phyloP scores from a whole-genome alignment of 2,329 filamentous ascomycete genomes.

The Amesomyces nigricolor region DNA sequence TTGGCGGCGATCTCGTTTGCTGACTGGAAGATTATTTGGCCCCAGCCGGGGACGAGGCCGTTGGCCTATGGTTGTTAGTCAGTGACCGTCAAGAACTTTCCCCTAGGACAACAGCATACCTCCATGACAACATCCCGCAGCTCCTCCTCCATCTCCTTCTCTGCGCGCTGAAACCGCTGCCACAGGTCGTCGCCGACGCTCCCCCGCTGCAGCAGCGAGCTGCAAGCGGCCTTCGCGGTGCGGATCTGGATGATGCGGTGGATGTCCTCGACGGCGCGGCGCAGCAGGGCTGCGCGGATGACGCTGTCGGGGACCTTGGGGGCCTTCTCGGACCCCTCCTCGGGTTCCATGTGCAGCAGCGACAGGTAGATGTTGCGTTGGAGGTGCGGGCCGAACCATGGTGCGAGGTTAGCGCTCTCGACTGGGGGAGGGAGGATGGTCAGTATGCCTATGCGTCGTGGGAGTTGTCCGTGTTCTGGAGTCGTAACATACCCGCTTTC shows the following conservation, averaged over 20 bases:
- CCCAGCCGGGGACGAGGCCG: conserved; percentile 82
- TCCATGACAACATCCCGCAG: conserved; percentile 89
- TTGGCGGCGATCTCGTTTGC: conserved; percentile 95
- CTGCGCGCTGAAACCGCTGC: conserved; percentile 84
- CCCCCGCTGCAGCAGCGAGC: conserved; percentile 75
- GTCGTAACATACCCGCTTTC: conserved; percentile 63
- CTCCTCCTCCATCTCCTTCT: conserved; percentile 97
- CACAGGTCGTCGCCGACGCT: conserved; percentile 95
- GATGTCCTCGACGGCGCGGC: conserved; percentile 89
- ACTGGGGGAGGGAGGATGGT: conserved; percentile 40
- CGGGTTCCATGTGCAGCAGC: conserved; percentile 71
- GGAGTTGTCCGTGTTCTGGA: not conserved
- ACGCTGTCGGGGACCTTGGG: conserved; percentile 74
- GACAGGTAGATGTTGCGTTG: conserved; percentile 94
- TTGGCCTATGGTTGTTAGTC: conserved; percentile 62
- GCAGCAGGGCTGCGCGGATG: conserved; percentile 79
- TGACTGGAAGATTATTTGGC: conserved; percentile 91
- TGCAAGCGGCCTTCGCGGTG: conserved; percentile 80
- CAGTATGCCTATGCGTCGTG: conserved; percentile 8
- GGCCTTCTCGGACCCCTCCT: conserved; percentile 58
- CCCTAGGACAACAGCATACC: conserved; percentile 44
- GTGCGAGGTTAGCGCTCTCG: conserved; percentile 77
- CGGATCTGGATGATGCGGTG: conserved; percentile 84
- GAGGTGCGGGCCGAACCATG: conserved; percentile 89
- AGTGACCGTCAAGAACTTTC: not conserved